phyloP scores from a whole-genome alignment of 2,329 filamentous ascomycete genomes.

The Sporothrix curviconia region DNA sequence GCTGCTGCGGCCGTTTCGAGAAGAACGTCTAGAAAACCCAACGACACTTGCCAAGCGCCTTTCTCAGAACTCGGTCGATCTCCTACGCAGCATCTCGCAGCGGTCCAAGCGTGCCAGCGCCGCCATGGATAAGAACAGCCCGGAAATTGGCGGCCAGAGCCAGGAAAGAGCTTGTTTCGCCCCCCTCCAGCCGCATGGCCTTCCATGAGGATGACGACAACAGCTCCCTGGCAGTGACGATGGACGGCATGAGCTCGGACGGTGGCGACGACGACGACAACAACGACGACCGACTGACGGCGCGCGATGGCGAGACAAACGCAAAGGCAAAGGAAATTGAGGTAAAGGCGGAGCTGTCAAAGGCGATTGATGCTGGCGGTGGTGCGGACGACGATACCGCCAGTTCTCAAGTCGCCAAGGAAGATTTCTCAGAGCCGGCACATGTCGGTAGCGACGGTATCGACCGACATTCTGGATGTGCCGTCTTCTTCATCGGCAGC shows the following conservation, averaged over 20 bases:
- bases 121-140: constrained; percentile 12
- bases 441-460: constrained; percentile 1
- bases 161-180: constrained; percentile 41
- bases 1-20: not conserved
- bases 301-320: constrained; percentile 20
- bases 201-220: constrained; percentile 40
- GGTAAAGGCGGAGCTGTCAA: constrained; percentile 32
- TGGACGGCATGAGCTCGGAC: constrained; percentile 46
- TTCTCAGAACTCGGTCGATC: constrained; percentile 40
- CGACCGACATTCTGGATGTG: not conserved
- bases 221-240: constrained; percentile 51
- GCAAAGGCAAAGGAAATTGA: constrained; percentile 28
- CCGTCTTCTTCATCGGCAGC: not conserved
- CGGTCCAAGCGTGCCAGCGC: constrained; percentile 24
- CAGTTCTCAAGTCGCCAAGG: not conserved
- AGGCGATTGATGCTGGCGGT: not conserved
- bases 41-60: constrained; percentile 40
- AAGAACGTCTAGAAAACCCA: not conserved
- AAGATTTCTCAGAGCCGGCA: not conserved
- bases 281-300: constrained; percentile 22
- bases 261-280: constrained; percentile 32
- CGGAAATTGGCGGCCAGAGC: constrained; percentile 29
- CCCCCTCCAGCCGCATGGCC: constrained; percentile 23
- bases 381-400: constrained; percentile 3
- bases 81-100: constrained; percentile 41